Evolutionary conservation across 2,329 filamentous ascomycete species (phyloP).

Genomic region (Epichloe gansuensis): DNA sequence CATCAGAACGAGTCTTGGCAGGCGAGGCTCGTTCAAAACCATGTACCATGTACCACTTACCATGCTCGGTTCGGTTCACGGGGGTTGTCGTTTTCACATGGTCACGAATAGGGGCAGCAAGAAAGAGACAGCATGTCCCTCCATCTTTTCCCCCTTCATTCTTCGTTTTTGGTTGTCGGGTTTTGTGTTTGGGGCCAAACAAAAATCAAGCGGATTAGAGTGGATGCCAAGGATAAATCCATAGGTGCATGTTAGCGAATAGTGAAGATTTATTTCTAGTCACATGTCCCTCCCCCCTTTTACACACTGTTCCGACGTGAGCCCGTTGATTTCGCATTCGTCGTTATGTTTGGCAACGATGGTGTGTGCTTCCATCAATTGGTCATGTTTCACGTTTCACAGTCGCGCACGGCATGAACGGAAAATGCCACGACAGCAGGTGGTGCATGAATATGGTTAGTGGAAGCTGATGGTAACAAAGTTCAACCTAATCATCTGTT

Average conservation of each 20-base stretch:
- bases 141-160: neutral
- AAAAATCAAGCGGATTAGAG: neutral
- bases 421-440: too few relatives aligned
- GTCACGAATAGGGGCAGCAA: neutral
- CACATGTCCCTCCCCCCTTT: too few relatives aligned
- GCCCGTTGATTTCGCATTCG: too few relatives aligned
- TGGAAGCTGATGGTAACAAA: too few relatives aligned
- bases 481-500: too few relatives aligned
- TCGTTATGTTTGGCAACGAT: too few relatives aligned
- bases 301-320: too few relatives aligned
- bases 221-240: neutral
- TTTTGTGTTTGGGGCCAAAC: neutral
- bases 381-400: too few relatives aligned
- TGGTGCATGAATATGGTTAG: too few relatives aligned
- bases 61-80: too few relatives aligned
- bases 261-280: neutral
- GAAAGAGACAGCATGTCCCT: neutral
- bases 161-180: neutral
- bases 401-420: too few relatives aligned
- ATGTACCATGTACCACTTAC: neutral
- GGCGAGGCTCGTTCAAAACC: neutral
- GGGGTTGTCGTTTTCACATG: neutral
- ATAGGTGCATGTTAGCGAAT: constrained; percentile 1
- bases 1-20: neutral
- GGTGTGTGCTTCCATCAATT: too few relatives aligned